A percentile compares a stretch with the other conserved stretches of the same genome.
Evolutionary conservation across 805 yeast species (phyloP).

Genomic region (Debaryomyces hansenii): DNA sequence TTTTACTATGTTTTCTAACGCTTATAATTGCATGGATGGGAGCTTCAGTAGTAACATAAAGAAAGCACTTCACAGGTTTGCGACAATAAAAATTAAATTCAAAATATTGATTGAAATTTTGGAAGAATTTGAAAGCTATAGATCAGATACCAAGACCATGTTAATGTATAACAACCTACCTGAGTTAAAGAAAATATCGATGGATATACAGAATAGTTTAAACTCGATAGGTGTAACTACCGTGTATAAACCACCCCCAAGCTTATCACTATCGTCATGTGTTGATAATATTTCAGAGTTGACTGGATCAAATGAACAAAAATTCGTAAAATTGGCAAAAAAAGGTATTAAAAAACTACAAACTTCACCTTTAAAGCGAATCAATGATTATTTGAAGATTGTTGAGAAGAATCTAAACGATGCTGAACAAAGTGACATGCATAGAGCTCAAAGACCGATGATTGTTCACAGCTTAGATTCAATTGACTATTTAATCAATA

Average conservation of each 20-base stretch:
- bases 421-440: neutral
- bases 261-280: constrained; percentile 9
- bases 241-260: constrained; percentile 11
- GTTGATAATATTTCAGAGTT: constrained; percentile 7
- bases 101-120: constrained; percentile 6
- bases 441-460: constrained; percentile 1
- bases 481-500: constrained; percentile 8
- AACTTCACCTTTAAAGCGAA: constrained; percentile 1
- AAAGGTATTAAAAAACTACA: constrained; percentile 1
- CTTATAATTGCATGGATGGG: neutral
- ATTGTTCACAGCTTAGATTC: constrained; percentile 4
- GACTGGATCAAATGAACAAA: constrained; percentile 9
- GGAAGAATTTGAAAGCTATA: constrained; percentile 7
- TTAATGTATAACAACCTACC: constrained; percentile 13
- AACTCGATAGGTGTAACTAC: constrained; percentile 11
- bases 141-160: constrained; percentile 6
- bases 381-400: constrained; percentile 2
- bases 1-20: constrained; percentile 1
- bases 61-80: constrained; percentile 3
- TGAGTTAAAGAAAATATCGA: constrained; percentile 9
- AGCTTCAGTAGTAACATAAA: neutral
- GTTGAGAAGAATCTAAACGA: constrained; percentile 5
- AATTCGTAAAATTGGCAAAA: constrained; percentile 1
- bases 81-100: constrained; percentile 4
- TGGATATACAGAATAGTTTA: constrained; percentile 13